Evolutionary conservation across 2,329 filamentous ascomycete species (phyloP), one percentile per base, ranked within the genome.

Genomic region (Trichoderma oligosporum): DNA sequence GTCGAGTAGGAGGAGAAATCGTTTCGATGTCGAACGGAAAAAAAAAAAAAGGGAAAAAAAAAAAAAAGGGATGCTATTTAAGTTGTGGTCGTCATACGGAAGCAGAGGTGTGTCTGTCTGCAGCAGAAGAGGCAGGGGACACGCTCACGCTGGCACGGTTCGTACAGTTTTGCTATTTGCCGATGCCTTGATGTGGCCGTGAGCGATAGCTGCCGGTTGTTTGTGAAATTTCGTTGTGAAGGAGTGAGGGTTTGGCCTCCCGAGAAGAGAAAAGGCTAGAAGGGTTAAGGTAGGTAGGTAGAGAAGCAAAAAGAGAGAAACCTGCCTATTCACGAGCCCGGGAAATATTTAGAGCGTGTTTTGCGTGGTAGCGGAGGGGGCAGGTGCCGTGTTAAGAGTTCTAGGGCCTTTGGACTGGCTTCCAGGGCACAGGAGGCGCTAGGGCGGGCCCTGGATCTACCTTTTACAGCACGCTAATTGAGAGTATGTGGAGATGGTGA

Each of bases 361-460:
- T 14, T n/a, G 6, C 7, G 56, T 46, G 31, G 39, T 41, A 44
- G 29, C 33, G 48, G 53, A 48, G 39, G 36, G 31, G 46, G 46
- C 35, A 45, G 47, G 46, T 35, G 41, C 47, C 56, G 49, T 47
- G 27, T 59, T 45, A 14, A 27, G 56, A 45, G 39, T 44, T 55
- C 22, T 38, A 55, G 46, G 55, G 55, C 55, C 46, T 57, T 14
- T 57, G 36, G 46, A 29, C 46, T 48, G 41, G 29, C 35, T 59
- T 59, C 57, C 57, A 59, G 57, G 57, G 57, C 57, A 59, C 35
- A 59, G 36, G 35, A 55, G 36, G 44, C 57, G 51, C 57, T 59
- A 59, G 57, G 52, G 57, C 57, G 57, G 56, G 57, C 45, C 57
- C 57, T 59, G 57, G 56, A 59, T 59, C 57, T 56, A 42, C 57